These are phyloP conservation scores for Cutaneotrichosporon mucoides DNA, from an alignment of 1,284 basidiomycete genomes.

Conservation along the genomic window DNA sequence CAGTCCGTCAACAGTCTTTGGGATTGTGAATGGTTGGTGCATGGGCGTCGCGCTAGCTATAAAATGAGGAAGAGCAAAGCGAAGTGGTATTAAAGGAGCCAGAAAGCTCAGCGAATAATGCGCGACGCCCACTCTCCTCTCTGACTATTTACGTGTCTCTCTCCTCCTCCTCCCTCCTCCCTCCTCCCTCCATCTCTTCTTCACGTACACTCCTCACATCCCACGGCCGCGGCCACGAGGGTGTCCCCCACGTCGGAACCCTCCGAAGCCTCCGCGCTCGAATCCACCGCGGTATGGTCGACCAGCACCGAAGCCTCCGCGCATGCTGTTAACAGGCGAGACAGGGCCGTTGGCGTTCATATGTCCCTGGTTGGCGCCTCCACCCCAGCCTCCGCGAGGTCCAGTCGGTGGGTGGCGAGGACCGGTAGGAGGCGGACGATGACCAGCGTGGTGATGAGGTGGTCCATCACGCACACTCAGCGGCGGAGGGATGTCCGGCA, in stretches of 20 bases:
- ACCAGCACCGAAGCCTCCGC: conserved; percentile 6
- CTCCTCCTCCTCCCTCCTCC: not conserved
- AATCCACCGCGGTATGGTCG: conserved; percentile 13
- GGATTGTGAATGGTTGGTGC: conserved; percentile 4
- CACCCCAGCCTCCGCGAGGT: conserved; percentile 15
- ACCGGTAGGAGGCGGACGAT: conserved; percentile 15
- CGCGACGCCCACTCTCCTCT: conserved; percentile 3
- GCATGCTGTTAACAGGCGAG: conserved; percentile 14
- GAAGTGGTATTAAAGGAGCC: conserved; percentile 9
- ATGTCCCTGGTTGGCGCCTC: not conserved
- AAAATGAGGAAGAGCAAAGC: conserved; percentile 10
- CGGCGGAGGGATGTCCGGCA: conserved; percentile 18
- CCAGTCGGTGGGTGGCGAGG: conserved; percentile 19
- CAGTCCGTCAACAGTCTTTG: too few relatives aligned
- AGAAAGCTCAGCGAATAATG: not conserved
- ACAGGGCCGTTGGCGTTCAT: conserved; percentile 9
- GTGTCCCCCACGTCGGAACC: conserved; percentile 11
- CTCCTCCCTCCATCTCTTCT: not conserved
- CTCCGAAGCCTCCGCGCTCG: conserved; percentile 3
- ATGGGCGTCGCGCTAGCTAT: conserved; percentile 4
- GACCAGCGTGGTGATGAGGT: conserved; percentile 9
- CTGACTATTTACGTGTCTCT: not conserved
- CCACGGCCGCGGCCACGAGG: conserved; percentile 19
- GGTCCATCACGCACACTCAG: conserved; percentile 15
- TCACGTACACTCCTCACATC: conserved; percentile 7